Evolutionary conservation across 495 filamentous ascomycete species (phyloP).

Genomic region (Ramalina intermedia): DNA sequence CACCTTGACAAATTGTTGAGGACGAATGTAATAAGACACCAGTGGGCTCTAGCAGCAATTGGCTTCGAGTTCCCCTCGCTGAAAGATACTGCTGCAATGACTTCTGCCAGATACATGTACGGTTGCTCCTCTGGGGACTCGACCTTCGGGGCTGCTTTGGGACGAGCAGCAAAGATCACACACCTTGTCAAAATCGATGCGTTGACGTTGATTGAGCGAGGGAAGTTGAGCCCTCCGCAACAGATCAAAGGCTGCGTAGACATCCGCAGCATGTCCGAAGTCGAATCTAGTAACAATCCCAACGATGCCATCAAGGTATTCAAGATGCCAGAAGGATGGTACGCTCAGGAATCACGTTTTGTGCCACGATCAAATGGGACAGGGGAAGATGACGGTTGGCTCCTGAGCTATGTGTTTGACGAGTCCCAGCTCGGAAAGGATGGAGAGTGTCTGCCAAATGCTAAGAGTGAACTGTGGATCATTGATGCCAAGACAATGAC

Average conservation of each 20-base stretch:
- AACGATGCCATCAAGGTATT: conserved; percentile 45
- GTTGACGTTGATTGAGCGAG: conserved; percentile 29
- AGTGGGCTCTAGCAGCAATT: conserved; percentile 46
- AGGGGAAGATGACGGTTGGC: conserved; percentile 43
- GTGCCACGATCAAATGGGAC: conserved; percentile 30
- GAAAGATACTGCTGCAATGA: conserved; percentile 38
- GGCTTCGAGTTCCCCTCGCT: conserved; percentile 50
- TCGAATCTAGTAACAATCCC: conserved; percentile 25
- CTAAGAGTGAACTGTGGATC: conserved; percentile 49
- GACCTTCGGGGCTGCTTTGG: conserved; percentile 35
- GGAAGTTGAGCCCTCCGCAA: conserved; percentile 25
- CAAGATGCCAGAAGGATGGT: conserved; percentile 39
- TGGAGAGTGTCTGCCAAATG: conserved; percentile 25
- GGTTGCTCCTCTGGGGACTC: conserved; percentile 60
- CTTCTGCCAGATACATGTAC: conserved; percentile 62
- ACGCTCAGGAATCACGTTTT: conserved; percentile 50
- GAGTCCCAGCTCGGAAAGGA: conserved; percentile 34
- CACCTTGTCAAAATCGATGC: conserved; percentile 44
- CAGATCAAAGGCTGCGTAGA: conserved; percentile 42
- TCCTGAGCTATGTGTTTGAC: conserved; percentile 48
- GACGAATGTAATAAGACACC: conserved; percentile 29
- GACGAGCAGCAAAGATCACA: conserved; percentile 45
- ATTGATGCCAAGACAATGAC: conserved; percentile 44
- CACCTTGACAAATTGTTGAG: conserved; percentile 12
- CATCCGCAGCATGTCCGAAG: conserved; percentile 27